Percentiles rank a stretch among this genome's conserved stretches.
phyloP scores from a whole-genome alignment of 108 stramenopile species.

The Nannochloropsis salina region DNA sequence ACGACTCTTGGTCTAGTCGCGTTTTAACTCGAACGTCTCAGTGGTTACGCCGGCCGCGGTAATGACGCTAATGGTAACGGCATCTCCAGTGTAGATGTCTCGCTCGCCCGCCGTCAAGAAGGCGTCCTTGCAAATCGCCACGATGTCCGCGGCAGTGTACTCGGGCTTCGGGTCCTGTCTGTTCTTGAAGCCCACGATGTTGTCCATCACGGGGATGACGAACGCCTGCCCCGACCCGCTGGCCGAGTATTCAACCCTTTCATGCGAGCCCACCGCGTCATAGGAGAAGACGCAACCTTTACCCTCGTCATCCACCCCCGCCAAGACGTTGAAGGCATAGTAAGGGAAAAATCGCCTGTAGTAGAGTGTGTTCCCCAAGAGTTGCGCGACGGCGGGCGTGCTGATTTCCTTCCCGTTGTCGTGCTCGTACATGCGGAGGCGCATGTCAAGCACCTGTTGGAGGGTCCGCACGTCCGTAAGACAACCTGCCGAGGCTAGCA shows the following conservation, averaged over 20 bases:
- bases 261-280: slow-evolving; percentile 93
- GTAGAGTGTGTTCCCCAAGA: slow-evolving; percentile 89
- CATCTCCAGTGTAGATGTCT: slow-evolving; percentile 96
- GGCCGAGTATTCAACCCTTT: slow-evolving; percentile 76
- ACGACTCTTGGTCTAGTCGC: slow-evolving; percentile 62
- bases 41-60: slow-evolving; percentile 70
- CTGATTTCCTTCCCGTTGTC: slow-evolving; percentile 86
- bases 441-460: slow-evolving; percentile 72
- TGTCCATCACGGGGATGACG: slow-evolving; percentile 68
- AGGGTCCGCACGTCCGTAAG: slow-evolving; percentile 92
- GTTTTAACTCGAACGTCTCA: slow-evolving; percentile 74
- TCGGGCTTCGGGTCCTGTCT: slow-evolving; percentile 73
- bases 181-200: slow-evolving; percentile 86
- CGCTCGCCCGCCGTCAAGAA: slow-evolving; percentile 90
- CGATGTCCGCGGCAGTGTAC: slow-evolving; percentile 72
- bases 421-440: slow-evolving; percentile 72
- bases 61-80: slow-evolving; percentile 87
- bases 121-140: slow-evolving; percentile 89
- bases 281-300: slow-evolving; percentile 92
- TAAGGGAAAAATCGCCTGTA: slow-evolving; percentile 97
- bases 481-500: slow-evolving; percentile 88
- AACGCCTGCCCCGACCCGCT: slow-evolving; percentile 79
- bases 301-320: slow-evolving; percentile 90
- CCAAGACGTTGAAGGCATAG: slow-evolving; percentile 94
- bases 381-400: slow-evolving; percentile 85